Evolutionary conservation across 495 filamentous ascomycete species (phyloP).

Genomic region (Astrothelium macrocarpum): DNA sequence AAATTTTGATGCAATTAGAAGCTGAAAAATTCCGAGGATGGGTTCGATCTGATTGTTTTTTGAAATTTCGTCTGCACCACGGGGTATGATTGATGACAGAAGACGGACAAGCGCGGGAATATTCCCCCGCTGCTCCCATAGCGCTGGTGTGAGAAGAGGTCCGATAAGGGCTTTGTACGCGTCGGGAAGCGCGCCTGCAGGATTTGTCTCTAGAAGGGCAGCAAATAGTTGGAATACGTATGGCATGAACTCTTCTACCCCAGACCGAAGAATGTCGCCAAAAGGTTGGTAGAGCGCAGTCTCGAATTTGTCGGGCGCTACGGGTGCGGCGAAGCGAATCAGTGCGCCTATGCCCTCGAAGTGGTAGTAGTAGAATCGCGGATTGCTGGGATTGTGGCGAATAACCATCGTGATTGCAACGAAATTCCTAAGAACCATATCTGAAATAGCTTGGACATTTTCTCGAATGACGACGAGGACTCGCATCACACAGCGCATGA

Average conservation of each 20-base stretch:
- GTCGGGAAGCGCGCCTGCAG: conserved; percentile 58
- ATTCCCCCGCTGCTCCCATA: conserved; percentile 89
- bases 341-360: conserved; percentile 96
- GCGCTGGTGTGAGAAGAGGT: conserved; percentile 60
- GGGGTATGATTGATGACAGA: conserved; percentile 72
- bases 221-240: conserved; percentile 95
- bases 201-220: conserved; percentile 74
- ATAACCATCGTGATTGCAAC: conserved; percentile 82
- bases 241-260: conserved; percentile 87
- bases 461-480: conserved; percentile 89
- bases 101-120: conserved; percentile 81
- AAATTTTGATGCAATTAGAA: conserved; percentile 62
- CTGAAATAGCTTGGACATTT: conserved; percentile 55
- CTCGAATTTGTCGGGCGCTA: conserved; percentile 64
- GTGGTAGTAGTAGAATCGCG: conserved; percentile 95
- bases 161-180: conserved; percentile 67
- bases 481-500: conserved; percentile 97
- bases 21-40: conserved; percentile 86
- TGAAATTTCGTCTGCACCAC: conserved; percentile 59
- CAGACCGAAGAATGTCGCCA: conserved; percentile 60
- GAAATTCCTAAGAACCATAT: conserved; percentile 65
- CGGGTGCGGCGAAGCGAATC: conserved; percentile 64
- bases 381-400: conserved; percentile 89
- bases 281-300: conserved; percentile 68
- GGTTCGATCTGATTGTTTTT: conserved; percentile 67